Conservation (phyloP, 2,329 filamentous ascomycete genomes). For the Dryadomyces quercivorus region DNA sequence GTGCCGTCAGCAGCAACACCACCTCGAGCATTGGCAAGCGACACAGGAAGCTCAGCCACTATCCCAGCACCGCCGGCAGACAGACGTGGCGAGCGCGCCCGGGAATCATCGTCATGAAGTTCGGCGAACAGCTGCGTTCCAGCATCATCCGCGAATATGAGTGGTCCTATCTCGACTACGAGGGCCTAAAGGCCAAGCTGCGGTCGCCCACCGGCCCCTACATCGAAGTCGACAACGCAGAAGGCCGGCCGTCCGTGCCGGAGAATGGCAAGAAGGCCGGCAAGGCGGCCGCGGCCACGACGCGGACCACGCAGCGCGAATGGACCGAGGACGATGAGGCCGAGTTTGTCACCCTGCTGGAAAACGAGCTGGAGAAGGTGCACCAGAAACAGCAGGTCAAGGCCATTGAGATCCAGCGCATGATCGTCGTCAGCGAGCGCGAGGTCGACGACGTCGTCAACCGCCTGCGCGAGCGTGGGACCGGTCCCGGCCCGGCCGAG, state of each 20-base stretch:
- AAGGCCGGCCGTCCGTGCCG: constrained; percentile 11
- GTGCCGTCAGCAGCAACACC: constrained; percentile 2
- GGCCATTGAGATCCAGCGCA: constrained; percentile 84
- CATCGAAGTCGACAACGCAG: constrained; percentile 22
- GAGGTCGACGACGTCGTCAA: constrained; percentile 83
- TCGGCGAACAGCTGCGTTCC: constrained; percentile 91
- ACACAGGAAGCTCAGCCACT: neutral
- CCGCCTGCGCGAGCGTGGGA: constrained; percentile 52
- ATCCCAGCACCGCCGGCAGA: neutral
- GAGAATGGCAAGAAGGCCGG: constrained; percentile 13
- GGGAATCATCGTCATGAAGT: constrained; percentile 58
- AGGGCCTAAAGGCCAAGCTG: constrained; percentile 78
- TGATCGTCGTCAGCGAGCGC: constrained; percentile 76
- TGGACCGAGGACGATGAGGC: constrained; percentile 93
- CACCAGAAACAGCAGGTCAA: constrained; percentile 97
- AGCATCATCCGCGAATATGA: constrained; percentile 95
- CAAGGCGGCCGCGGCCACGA: constrained; percentile 17
- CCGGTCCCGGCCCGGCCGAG: constrained; percentile 55
- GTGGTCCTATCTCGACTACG: constrained; percentile 98
- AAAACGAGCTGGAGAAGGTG: constrained; percentile 91
- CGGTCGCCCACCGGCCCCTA: constrained; percentile 53
- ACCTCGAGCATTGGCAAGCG: neutral
- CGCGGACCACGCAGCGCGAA: constrained; percentile 31
- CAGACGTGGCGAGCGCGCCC: constrained; percentile 26
- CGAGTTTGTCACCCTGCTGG: constrained; percentile 73